A percentile compares a stretch with the other conserved stretches of the same genome.
Evolutionary conservation across 2,329 filamentous ascomycete genomes (phyloP).

Genomic region (Phyllosticta capitalensis): DNA sequence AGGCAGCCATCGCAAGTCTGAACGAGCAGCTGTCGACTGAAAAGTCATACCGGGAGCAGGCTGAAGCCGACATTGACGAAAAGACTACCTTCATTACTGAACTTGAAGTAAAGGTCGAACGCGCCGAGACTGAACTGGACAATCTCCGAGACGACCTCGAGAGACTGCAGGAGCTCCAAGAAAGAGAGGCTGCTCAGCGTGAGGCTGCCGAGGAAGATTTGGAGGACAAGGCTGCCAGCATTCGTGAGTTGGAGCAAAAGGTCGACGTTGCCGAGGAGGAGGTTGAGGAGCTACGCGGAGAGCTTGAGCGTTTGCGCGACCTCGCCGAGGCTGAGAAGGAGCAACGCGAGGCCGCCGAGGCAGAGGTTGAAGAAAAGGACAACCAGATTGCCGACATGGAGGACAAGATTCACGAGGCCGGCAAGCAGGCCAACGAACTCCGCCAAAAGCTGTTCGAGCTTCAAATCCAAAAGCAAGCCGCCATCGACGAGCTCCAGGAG

Average conservation of each 20-base stretch:
- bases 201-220: constrained; percentile 29
- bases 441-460: constrained; percentile 38
- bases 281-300: constrained; percentile 19
- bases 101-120: constrained; percentile 29
- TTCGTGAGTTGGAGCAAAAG: constrained; percentile 29
- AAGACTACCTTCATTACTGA: constrained; percentile 30
- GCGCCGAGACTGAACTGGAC: constrained; percentile 29
- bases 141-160: constrained; percentile 23
- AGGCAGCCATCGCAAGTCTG: constrained; percentile 17
- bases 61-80: constrained; percentile 30
- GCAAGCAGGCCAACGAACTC: constrained; percentile 38
- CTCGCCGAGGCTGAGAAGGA: constrained; percentile 32
- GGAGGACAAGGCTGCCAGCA: constrained; percentile 26
- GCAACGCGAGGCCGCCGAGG: constrained; percentile 36
- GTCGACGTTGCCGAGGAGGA: constrained; percentile 24
- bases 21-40: constrained; percentile 29
- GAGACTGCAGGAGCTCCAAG: constrained; percentile 25
- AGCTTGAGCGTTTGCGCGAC: constrained; percentile 28
- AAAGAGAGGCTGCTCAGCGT: constrained; percentile 22
- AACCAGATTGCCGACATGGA: constrained; percentile 33
- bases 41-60: constrained; percentile 26
- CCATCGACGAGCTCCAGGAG: constrained; percentile 30
- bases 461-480: constrained; percentile 32
- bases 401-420: constrained; percentile 30
- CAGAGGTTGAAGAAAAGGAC: constrained; percentile 33